Evolutionary conservation across 208 protist genomes (phyloP).

Genomic region (Sergeia podlipaevii): DNA sequence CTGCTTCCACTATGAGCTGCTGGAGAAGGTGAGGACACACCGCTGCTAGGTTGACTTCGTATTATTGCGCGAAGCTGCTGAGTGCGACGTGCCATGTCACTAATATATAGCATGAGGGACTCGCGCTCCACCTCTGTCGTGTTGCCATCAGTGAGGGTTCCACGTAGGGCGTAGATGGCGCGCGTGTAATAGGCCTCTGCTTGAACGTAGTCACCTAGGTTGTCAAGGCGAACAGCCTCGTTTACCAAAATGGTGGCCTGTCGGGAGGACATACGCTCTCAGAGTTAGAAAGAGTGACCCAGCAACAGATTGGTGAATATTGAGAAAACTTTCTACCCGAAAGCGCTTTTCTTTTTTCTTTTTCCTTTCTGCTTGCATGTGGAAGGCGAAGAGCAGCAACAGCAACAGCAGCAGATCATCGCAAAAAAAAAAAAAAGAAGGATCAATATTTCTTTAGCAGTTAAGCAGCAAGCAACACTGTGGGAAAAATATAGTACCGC

Average conservation of each 20-base stretch:
- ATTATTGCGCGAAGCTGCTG: constrained; percentile 31
- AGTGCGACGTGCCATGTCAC: constrained; percentile 54
- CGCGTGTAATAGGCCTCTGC: constrained; percentile 76
- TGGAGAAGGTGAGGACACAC: background rate
- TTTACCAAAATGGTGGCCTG: constrained; percentile 25
- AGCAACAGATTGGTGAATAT: constrained; percentile 2
- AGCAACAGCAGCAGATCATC: background rate
- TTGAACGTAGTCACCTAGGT: constrained; percentile 27
- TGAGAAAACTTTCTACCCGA: background rate
- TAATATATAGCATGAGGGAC: constrained; percentile 50
- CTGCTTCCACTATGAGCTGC: background rate
- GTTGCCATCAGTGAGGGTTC: constrained; percentile 19
- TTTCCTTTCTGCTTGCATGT: background rate
- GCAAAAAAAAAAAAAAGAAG: constrained; percentile 5
- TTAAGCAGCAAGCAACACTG: background rate
- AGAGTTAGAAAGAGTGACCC: background rate
- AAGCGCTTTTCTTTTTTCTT: background rate
- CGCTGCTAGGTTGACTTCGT: background rate
- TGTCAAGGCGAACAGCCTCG: constrained; percentile 54
- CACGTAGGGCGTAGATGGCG: constrained; percentile 41
- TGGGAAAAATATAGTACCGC: background rate
- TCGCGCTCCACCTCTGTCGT: constrained; percentile 31
- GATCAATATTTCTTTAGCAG: background rate
- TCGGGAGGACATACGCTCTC: background rate
- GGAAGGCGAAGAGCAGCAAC: constrained; percentile 2